Evolutionary conservation across 208 protist species (phyloP), one percentile per base, ranked within the genome.

Genomic region (Crithidia acanthocephali): DNA sequence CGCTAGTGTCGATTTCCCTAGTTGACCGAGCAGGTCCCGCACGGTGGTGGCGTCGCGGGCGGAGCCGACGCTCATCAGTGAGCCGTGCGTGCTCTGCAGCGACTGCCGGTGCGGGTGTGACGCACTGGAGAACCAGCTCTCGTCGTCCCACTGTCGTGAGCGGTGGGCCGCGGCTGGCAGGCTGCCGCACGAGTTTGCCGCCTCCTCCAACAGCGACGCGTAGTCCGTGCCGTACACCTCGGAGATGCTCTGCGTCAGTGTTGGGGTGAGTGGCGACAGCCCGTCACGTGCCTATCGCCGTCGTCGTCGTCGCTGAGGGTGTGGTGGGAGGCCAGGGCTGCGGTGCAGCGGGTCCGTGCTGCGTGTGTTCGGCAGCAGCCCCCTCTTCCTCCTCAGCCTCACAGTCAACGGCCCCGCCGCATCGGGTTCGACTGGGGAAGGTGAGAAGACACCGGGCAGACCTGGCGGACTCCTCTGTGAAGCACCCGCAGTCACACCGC

Each of bases 111-210:
- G 18, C 9, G 72, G 52, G 15, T 62, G 58, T 27, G 76, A 79
- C 0, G 45, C 70, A n/a, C 76, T 85, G 9, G 72, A 85, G 33
- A 75, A 75, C 73, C 74, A 76, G 70, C 74, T 84, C 22, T 74
- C 69, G 23, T 79, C 73, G 13, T 61, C 63, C 9, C 35, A 56
- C 22, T 40, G 40, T 23, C 52, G 70, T 25, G 23, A 28, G 18
- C 58, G 70, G 27, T n/a, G n/a, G n/a, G 48, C 35, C 13, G 28
- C 30, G 4, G 47, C 44, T 15, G 42, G 27, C 13, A 45, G 40
- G 10, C 59, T 58, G 8, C 28, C 50, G 30, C 64, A 58, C 28
- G 70, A 76, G 32, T 51, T 57, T 35, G 62, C 53, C n/a, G 47
- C 64, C 10, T 42, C 70, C 20, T 76, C 70, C 2, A 59, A 51